Base-by-base conservation (phyloP, 2,329 filamentous ascomycete species). In the Phialophora verrucosa region DNA sequence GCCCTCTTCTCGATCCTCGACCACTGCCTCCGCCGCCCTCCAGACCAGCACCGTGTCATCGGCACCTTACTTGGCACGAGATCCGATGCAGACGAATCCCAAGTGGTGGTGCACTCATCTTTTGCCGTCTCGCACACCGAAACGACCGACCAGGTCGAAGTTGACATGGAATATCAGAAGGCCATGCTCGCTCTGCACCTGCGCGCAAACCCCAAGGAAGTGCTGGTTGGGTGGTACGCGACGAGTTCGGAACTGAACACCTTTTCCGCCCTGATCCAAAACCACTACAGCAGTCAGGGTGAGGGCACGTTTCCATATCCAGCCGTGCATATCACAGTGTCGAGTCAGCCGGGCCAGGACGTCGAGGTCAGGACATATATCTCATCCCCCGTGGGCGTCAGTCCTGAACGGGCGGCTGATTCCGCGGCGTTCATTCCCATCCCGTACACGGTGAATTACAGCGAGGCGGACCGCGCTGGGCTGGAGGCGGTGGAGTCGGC, bases 161-260 rank as follows among this genome's bases (percentile, higher is more conserved):
- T 99, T 71, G 95, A 99, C 79, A 96, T 99, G 86, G 95, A 99
- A 82, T 99, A 98, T 82, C 95, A 99, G 83, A 98, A 98, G 87
- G 93, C 94, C 81, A 99, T 99, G 95, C 89, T 98, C 65, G 90
- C 91, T 67, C 85, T 99, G 74, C 94, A 97, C 79, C 88, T 98
- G 73, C 94, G 94, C 82, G 94, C 93, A 65, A 91, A 93, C 80
- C 95, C 95, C 59, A 92, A 93, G 81, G 95, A 99, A 82, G 88
- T 93, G 62, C 87, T 99, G 66, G 90, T 99, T 69, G 95, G 95
- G 76, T 99, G 95, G 95, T 99, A 99, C 83, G 96, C 95, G 70
- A 99, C 95, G 58, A 93, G 91, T 76, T 90, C 92, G 79, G 94
- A 98, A 82, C 88, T 99, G 77, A 98, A 99, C 88, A 96, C 91